Percentiles rank a stretch among this genome's conserved stretches.
Evolutionary conservation across 2,329 filamentous ascomycete genomes (phyloP).

Genomic region (Myriosclerotinia duriaeana): DNA sequence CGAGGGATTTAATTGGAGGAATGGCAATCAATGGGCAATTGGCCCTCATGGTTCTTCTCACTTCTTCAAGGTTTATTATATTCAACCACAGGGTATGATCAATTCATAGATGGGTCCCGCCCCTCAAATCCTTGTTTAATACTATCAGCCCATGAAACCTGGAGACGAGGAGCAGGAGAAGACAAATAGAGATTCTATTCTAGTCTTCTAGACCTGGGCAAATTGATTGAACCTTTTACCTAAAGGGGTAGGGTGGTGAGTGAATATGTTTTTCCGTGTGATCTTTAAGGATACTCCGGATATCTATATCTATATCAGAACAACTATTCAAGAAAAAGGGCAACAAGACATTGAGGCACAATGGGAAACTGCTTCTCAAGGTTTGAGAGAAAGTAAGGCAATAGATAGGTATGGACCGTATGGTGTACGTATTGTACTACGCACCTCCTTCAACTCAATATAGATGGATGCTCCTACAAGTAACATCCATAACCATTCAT

Average conservation of each 20-base stretch:
- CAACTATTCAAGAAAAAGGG: not conserved
- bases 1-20: constrained; percentile 1
- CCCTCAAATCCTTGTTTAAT: not conserved
- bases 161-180: not conserved
- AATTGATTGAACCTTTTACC: too few species aligned
- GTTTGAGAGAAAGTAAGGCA: not conserved
- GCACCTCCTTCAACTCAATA: constrained; percentile 4
- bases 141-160: not conserved
- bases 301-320: not conserved
- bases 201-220: too few species aligned
- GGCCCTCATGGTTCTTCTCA: not conserved
- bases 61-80: constrained; percentile 6
- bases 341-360: not conserved
- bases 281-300: constrained; percentile 6
- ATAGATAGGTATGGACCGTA: not conserved
- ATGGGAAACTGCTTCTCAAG: not conserved
- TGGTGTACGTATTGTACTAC: not conserved
- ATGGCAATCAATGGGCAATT: not conserved
- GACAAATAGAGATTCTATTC: too few species aligned
- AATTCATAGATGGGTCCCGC: constrained; percentile 8
- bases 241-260: not conserved
- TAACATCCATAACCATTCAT: not conserved
- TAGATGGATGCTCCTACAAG: not conserved
- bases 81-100: not conserved
- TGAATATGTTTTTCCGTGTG: constrained; percentile 5